phyloP scores from a whole-genome alignment of 208 protist genomes.

The Vickermania ingenoplastis region DNA sequence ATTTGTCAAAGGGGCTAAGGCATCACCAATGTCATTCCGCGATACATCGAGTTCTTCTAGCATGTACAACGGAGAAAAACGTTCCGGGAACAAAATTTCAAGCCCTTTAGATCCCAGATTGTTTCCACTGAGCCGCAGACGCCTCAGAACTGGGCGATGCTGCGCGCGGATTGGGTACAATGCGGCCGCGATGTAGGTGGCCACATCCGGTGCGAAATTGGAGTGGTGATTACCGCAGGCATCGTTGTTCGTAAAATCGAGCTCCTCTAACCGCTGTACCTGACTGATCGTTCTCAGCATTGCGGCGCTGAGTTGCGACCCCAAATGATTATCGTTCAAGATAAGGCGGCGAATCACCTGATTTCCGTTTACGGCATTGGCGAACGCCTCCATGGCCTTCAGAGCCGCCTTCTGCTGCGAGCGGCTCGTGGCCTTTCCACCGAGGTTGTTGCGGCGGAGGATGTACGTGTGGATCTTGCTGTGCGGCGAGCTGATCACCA shows the following conservation, averaged over 20 bases:
- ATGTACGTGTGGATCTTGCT: conserved; percentile 52
- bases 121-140: conserved; percentile 53
- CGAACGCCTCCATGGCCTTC: conserved; percentile 32
- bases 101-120: conserved; percentile 45
- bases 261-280: conserved; percentile 45
- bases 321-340: conserved; percentile 71
- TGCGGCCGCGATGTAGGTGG: conserved; percentile 32
- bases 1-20: conserved; percentile 11
- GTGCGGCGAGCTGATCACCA: conserved; percentile 26
- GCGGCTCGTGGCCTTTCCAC: conserved; percentile 15
- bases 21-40: conserved; percentile 25
- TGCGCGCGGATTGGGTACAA: conserved; percentile 17
- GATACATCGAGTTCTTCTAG: conserved; percentile 19
- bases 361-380: conserved; percentile 35
- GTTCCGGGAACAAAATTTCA: conserved; percentile 29
- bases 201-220: conserved; percentile 32
- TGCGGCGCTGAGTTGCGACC: conserved; percentile 35
- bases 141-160: conserved; percentile 13
- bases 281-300: conserved; percentile 38
- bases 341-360: conserved; percentile 39
- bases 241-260: conserved; percentile 68
- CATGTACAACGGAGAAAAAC: conserved; percentile 3
- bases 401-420: conserved; percentile 18
- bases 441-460: conserved; percentile 34
- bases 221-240: conserved; percentile 50